These are phyloP conservation scores for Cryptosporidium felis DNA, from an alignment of 169 alveolate species.

Conservation along the genomic window DNA sequence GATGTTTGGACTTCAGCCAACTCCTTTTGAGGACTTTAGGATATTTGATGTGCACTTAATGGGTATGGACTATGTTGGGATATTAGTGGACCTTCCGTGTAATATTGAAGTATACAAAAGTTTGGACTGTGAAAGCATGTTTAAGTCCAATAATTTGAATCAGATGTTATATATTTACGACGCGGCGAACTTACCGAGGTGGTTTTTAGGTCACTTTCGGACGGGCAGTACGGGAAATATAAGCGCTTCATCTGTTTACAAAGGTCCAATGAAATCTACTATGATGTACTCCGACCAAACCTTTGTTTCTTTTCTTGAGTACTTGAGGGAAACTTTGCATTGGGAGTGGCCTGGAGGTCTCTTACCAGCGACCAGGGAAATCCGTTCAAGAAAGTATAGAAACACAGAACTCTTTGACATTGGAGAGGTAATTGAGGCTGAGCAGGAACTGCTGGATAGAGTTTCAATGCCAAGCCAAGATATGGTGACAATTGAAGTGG, in stretches of 20 bases:
- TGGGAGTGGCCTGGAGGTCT: slow-evolving; percentile 90
- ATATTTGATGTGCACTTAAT: slow-evolving; percentile 72
- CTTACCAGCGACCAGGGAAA: slow-evolving; percentile 83
- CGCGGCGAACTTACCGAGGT: slow-evolving; percentile 32
- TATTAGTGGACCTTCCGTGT: slow-evolving; percentile 85
- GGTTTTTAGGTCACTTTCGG: no score
- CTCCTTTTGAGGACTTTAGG: slow-evolving; percentile 75
- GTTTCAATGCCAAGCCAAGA: slow-evolving; percentile 69
- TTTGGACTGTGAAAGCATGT: slow-evolving; percentile 82
- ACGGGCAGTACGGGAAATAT: not conserved
- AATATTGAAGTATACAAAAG: slow-evolving; percentile 85
- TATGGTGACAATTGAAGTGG: slow-evolving; percentile 46
- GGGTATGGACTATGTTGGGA: slow-evolving; percentile 74
- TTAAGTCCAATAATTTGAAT: slow-evolving; percentile 78
- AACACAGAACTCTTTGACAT: slow-evolving; percentile 79
- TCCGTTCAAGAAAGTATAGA: slow-evolving; percentile 82
- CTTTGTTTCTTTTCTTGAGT: slow-evolving; percentile 25
- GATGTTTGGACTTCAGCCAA: slow-evolving; percentile 73
- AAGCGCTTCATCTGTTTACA: not conserved
- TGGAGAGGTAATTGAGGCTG: slow-evolving; percentile 85
- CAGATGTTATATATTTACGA: slow-evolving; percentile 77
- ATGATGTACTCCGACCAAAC: slow-evolving; percentile 27
- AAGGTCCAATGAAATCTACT: slow-evolving; percentile 40
- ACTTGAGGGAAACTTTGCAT: slow-evolving; percentile 75
- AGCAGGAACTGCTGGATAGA: slow-evolving; percentile 72